Conservation (phyloP, 1,139 yeast species). For the Tardiomyces digboiensis region DNA sequence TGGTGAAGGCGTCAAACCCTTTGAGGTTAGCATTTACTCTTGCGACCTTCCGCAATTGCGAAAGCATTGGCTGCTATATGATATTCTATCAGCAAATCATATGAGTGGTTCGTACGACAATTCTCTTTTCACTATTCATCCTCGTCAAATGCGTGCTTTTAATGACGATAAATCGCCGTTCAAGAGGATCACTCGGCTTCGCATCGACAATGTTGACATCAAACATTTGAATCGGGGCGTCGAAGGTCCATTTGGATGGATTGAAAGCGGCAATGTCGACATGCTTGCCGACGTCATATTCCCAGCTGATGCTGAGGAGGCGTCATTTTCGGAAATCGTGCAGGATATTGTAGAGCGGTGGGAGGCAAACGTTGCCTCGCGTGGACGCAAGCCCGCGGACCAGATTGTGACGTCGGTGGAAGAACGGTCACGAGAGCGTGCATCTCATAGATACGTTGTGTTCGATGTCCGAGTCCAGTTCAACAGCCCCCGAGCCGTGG, state of each 20-base stretch:
- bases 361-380: slow-evolving; percentile 21
- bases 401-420: slow-evolving; percentile 22
- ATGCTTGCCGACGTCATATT: slow-evolving; percentile 85
- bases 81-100: slow-evolving; percentile 72
- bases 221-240: slow-evolving; percentile 88
- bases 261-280: slow-evolving; percentile 82
- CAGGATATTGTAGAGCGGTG: slow-evolving; percentile 33
- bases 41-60: slow-evolving; percentile 74
- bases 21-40: slow-evolving; percentile 76
- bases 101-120: slow-evolving; percentile 92
- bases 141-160: slow-evolving; percentile 39
- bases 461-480: slow-evolving; percentile 71
- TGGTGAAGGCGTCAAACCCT: slow-evolving; percentile 57
- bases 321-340: slow-evolving; percentile 28
- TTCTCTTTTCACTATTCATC: slow-evolving; percentile 84
- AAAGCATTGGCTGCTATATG: slow-evolving; percentile 90
- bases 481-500: slow-evolving; percentile 78
- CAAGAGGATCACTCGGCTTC: slow-evolving; percentile 62
- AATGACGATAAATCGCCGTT: slow-evolving; percentile 26
- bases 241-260: slow-evolving; percentile 97
- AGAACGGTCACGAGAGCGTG: slow-evolving; percentile 20
- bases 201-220: slow-evolving; percentile 77
- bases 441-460: slow-evolving; percentile 47
- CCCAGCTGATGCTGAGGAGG: slow-evolving; percentile 48
- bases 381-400: slow-evolving; percentile 5